Evolutionary conservation across 176 grass and related monocot genomes (phyloP).

Genomic region (Microstegium vimineum): DNA sequence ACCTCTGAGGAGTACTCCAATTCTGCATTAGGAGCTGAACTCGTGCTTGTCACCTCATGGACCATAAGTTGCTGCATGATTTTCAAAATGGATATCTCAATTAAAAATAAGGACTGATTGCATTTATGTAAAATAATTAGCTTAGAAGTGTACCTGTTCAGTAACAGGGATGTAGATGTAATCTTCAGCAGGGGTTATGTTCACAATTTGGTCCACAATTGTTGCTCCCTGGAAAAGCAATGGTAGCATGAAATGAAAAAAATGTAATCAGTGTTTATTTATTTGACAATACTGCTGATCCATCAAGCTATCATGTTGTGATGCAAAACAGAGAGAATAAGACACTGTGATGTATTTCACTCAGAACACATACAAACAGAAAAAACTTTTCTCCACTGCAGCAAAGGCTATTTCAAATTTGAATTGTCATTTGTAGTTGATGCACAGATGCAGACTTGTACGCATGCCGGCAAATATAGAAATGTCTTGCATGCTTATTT

Average conservation of each 20-base stretch:
- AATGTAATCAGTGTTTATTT: not conserved
- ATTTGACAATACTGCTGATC: not conserved
- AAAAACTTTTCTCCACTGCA: not conserved
- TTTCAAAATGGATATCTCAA: slow-evolving; percentile 20
- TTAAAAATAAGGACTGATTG: not conserved
- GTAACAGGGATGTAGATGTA: slow-evolving; percentile 77
- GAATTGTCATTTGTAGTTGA: not conserved
- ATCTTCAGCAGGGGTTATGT: slow-evolving; percentile 82
- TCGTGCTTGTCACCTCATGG: slow-evolving; percentile 52
- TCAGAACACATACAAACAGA: not conserved
- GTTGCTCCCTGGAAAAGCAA: slow-evolving; percentile 74
- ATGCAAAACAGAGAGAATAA: slow-evolving; percentile 15
- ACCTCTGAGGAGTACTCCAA: slow-evolving; percentile 54
- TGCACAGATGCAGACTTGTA: not conserved
- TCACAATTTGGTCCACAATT: slow-evolving; percentile 81
- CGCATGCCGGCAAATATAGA: not conserved
- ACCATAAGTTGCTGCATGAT: slow-evolving; percentile 57
- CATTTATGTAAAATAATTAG: slow-evolving; percentile 22
- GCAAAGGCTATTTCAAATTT: not conserved
- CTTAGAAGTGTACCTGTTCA: slow-evolving; percentile 50
- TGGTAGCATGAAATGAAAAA: not conserved
- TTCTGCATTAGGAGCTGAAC: slow-evolving; percentile 36
- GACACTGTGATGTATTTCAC: not conserved
- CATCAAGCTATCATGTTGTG: not conserved
- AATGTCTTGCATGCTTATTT: not conserved